Evolutionary conservation across 306 rosid species (phyloP), one percentile per base, ranked within the genome.

Genomic region (Begonia masoniana): DNA sequence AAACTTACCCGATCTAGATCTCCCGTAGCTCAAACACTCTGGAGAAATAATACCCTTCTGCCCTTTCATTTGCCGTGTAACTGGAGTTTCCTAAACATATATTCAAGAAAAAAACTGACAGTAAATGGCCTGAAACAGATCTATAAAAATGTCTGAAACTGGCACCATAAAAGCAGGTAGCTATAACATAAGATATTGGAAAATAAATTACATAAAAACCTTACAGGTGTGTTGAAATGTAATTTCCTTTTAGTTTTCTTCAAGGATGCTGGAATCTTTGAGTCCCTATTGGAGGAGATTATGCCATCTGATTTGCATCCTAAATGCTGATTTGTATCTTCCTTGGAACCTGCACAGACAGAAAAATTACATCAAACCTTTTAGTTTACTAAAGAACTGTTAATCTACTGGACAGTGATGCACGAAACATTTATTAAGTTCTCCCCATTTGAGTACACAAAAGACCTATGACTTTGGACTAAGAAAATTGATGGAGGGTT

Each of bases 1-100:
- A 12, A 51, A 17, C 61, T 62, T 57, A 78, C 92, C 96, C 23
- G 82, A 81, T 69, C 78, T 82, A 50, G 96, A 88, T 76, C 80
- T 74, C 62, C 63, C 58, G 16, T 58, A 19, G 67, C 75, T 63
- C 49, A 52, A 50, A 21, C 78, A 68, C 51, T 68, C 73, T 5
- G 83, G 80, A 62, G 85, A 62, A 56, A 52, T 47, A 17, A 60
- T 26, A 52, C 45, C 63, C 9, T 2, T 47, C 43, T 69, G 47
- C 68, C 43, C 62, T 23, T 52, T 50, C 47, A 35, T 39, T 47
- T 51, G 56, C 19, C 12, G 41, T 31, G 12, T 42, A 50, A 7
- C 13, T 48, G 43, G 59, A 52, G 58, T 58, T 62, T 2, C 71
- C 80, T 75, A 57, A 42, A 48, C 50, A 57, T 19, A 50, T 21